Evolutionary conservation across 352 stramenopile species (phyloP).

Genomic region (Globisporangium viniferum): DNA sequence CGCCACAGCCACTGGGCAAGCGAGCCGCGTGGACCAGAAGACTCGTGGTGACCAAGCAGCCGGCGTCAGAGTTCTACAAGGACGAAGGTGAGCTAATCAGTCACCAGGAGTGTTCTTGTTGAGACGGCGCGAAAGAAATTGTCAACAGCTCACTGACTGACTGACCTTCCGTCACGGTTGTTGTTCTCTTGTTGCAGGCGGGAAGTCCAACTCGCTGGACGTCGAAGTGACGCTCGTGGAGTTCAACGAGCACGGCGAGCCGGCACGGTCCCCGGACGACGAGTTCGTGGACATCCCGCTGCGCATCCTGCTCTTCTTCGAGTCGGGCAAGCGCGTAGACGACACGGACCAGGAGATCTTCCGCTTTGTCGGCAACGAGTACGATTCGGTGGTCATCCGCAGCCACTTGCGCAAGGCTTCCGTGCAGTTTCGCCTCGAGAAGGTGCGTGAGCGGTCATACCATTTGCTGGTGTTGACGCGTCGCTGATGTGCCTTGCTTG

Average conservation of each 20-base stretch:
- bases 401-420: conserved; percentile 50
- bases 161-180: background rate
- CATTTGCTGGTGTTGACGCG: background rate
- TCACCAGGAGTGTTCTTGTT: background rate
- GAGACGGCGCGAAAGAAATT: background rate
- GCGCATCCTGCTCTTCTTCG: conserved; percentile 77
- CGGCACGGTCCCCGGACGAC: conserved; percentile 57
- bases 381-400: conserved; percentile 81
- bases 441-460: conserved; percentile 25
- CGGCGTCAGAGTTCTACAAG: conserved; percentile 85
- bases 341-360: conserved; percentile 86
- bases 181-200: conserved; percentile 23
- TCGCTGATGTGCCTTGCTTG: background rate
- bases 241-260: conserved; percentile 68
- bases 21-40: conserved; percentile 59
- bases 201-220: conserved; percentile 77
- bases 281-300: conserved; percentile 83
- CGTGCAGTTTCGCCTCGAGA: conserved; percentile 83
- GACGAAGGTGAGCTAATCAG: conserved; percentile 52
- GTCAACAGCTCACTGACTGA: background rate
- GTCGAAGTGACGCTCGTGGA: conserved; percentile 80
- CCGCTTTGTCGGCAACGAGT: conserved; percentile 82
- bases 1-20: conserved; percentile 19
- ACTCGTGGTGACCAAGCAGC: conserved; percentile 85
- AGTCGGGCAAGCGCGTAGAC: conserved; percentile 83